Percentiles rank a stretch among this genome's conserved stretches.
Conservation (phyloP, 2,329 filamentous ascomycete genomes). For the Neopestalotiopsis sp. region DNA sequence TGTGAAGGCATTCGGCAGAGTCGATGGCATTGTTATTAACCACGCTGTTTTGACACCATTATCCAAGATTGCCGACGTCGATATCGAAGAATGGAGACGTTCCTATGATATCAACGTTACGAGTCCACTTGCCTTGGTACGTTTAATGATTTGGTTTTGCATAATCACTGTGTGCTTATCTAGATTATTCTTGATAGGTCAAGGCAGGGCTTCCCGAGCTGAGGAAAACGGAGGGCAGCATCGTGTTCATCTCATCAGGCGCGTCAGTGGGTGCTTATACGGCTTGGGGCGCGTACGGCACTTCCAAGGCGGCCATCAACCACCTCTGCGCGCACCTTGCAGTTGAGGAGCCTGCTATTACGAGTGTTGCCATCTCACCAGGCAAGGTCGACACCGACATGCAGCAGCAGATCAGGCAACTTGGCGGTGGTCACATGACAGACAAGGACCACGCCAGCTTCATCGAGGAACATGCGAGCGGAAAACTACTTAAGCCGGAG, state of each 20-base stretch:
- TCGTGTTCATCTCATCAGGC: slow-evolving; percentile 82
- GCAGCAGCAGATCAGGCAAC: slow-evolving; percentile 80
- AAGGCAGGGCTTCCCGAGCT: slow-evolving; percentile 74
- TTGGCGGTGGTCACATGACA: slow-evolving; percentile 54
- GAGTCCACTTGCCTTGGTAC: slow-evolving; percentile 77
- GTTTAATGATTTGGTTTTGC: slow-evolving; percentile 33
- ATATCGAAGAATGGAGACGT: slow-evolving; percentile 75
- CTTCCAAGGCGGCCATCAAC: slow-evolving; percentile 83
- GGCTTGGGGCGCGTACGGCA: slow-evolving; percentile 82
- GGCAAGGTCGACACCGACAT: slow-evolving; percentile 89
- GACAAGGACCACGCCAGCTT: slow-evolving; percentile 70
- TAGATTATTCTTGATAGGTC: slow-evolving; percentile 51
- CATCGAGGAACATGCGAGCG: slow-evolving; percentile 69
- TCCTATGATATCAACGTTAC: slow-evolving; percentile 88
- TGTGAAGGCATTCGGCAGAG: slow-evolving; percentile 66
- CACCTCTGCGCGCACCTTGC: slow-evolving; percentile 76
- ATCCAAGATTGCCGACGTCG: slow-evolving; percentile 68
- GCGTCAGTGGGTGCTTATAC: slow-evolving; percentile 70
- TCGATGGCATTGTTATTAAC: slow-evolving; percentile 88
- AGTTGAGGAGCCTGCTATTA: slow-evolving; percentile 78
- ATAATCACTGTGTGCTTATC: not conserved
- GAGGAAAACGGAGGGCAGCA: slow-evolving; percentile 69
- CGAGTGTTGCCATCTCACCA: slow-evolving; percentile 73
- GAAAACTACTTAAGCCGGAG: slow-evolving; percentile 78
- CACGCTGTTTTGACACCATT: slow-evolving; percentile 84